Evolutionary conservation across 2,329 filamentous ascomycete genomes (phyloP), one percentile per base, ranked within the genome.

Genomic region (Cryoendolithus antarcticus): DNA sequence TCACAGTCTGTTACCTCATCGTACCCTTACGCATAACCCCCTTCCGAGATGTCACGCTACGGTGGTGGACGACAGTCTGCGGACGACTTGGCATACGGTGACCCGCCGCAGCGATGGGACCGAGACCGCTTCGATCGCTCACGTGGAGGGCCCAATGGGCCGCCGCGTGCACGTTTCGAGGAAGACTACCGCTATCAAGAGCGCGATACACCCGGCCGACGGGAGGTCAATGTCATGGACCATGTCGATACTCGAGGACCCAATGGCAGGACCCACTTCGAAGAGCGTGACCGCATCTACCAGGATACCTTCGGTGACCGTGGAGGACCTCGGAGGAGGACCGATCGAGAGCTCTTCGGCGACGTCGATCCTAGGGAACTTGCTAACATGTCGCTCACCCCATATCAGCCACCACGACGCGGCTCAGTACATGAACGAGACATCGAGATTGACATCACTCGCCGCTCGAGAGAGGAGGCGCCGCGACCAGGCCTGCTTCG

Each of bases 401-500:
- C 75, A 38, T 75, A 71, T 49, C 74, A 75, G 42, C 35, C 35
- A 2, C 44, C 28, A 9, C 39, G 33, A 6, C 44, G 50, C 27
- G 67, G 69, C 41, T 27, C 24, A 6, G 24, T 27, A 27, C 24
- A 27, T 27, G 24, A 27, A 27, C 24, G 24, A 27, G 24, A 27
- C 24, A 27, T 27, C 6, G 24, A 27, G 24, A 27, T 27, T 27
- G 24, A 27, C 6, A 8, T 27, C 24, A 27, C 24, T 27, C 24
- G 24, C 24, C 24, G 24, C 24, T 27, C 24, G 7, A 27, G 24
- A 27, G 24, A 27, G 24, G 62, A 68, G 32, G 64, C 66, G 34
- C 69, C 71, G 28, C 72, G 82, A 34, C 86, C 86, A 2, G 69
- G 70, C 24, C 70, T 88, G 46, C 55, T 91, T 37, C 75, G 88